These are phyloP conservation scores for Ceratocystis ficicola DNA, from an alignment of 2,329 filamentous ascomycete species.

Conservation along the genomic window DNA sequence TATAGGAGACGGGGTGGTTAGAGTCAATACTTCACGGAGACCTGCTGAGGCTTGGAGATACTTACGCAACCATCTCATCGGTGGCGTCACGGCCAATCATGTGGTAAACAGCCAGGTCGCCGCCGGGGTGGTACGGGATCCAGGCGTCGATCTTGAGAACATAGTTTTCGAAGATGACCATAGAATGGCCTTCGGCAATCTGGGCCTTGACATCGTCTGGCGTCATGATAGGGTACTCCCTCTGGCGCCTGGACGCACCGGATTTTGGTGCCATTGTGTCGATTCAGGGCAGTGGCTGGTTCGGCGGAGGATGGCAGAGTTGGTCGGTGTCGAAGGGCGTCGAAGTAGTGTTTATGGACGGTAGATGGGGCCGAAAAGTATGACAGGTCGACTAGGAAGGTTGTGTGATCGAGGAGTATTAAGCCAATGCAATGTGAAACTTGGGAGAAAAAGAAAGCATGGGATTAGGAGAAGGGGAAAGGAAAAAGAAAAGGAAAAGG, in stretches of 20 bases:
- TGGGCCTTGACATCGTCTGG: conserved; percentile 47
- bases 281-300: background rate
- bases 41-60: conserved; percentile 22
- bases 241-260: conserved; percentile 21
- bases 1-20: conserved; percentile 29
- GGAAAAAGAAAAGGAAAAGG: background rate
- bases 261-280: conserved; percentile 7
- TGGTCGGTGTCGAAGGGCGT: background rate
- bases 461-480: background rate
- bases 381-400: background rate
- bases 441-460: background rate
- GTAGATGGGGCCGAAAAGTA: background rate
- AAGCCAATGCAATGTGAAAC: background rate
- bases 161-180: conserved; percentile 69
- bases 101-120: conserved; percentile 79
- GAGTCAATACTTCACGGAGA: conserved; percentile 3
- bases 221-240: conserved; percentile 31
- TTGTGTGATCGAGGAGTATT: background rate
- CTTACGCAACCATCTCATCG: conserved; percentile 82
- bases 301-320: background rate
- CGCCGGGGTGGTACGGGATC: conserved; percentile 82
- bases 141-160: conserved; percentile 83
- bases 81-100: conserved; percentile 92
- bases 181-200: conserved; percentile 67
- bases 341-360: background rate